phyloP scores from a whole-genome alignment of 2,329 filamentous ascomycete species.

The Penicillium concentricum region DNA sequence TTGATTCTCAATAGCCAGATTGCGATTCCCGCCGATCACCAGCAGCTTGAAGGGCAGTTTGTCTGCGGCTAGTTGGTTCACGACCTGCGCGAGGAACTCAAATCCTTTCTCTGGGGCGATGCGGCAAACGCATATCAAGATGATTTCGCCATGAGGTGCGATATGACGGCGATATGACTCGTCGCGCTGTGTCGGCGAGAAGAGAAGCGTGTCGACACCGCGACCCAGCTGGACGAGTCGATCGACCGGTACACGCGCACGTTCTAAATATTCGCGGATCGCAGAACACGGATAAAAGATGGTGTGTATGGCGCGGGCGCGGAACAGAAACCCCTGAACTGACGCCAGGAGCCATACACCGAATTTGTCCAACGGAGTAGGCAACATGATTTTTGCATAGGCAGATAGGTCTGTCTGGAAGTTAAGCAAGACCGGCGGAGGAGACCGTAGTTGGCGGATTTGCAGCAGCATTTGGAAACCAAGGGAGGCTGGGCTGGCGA shows the following conservation, averaged over 20 bases:
- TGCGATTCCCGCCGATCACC: slow-evolving; percentile 68
- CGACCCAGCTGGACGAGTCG: slow-evolving; percentile 63
- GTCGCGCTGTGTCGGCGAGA: slow-evolving; percentile 56
- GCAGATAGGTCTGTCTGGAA: slow-evolving; percentile 50
- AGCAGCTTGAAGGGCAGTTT: slow-evolving; percentile 63
- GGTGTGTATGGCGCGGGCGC: slow-evolving; percentile 59
- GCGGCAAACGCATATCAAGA: slow-evolving; percentile 65
- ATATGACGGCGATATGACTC: slow-evolving; percentile 54
- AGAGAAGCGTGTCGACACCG: slow-evolving; percentile 64
- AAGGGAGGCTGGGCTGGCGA: slow-evolving; percentile 67
- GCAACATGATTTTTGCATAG: slow-evolving; percentile 69
- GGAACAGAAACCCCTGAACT: slow-evolving; percentile 67
- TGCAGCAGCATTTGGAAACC: slow-evolving; percentile 72
- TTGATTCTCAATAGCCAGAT: slow-evolving; percentile 60
- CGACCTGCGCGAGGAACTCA: slow-evolving; percentile 61
- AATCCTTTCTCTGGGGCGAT: slow-evolving; percentile 71
- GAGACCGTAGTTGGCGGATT: slow-evolving; percentile 57
- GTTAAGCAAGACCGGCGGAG: too few relatives aligned
- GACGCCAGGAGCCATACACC: slow-evolving; percentile 62
- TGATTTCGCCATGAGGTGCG: slow-evolving; percentile 62
- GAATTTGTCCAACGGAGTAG: slow-evolving; percentile 58
- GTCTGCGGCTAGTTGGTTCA: slow-evolving; percentile 54
- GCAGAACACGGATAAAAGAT: slow-evolving; percentile 69
- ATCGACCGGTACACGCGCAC: slow-evolving; percentile 53
- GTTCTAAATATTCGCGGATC: slow-evolving; percentile 60